These are phyloP conservation scores for Chaetomiaceae sp. DNA, from an alignment of 2,329 filamentous ascomycete species.

Conservation along the genomic window DNA sequence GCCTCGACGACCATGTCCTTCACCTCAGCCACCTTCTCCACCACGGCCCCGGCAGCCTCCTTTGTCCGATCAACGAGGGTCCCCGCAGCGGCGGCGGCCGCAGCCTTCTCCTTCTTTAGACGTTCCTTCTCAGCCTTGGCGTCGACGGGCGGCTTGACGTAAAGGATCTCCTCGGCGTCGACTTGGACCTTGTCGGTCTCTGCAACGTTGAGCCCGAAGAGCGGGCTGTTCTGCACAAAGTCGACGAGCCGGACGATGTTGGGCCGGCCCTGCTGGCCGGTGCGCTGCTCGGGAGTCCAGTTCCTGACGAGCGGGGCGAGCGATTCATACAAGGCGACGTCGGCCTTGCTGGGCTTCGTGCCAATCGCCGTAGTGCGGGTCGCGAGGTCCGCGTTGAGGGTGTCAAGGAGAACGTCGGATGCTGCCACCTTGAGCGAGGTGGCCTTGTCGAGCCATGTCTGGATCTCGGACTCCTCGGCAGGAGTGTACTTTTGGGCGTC, in stretches of 20 bases:
- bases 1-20: conserved; percentile 48
- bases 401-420: conserved; percentile 65
- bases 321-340: conserved; percentile 76
- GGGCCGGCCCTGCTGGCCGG: conserved; percentile 82
- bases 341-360: conserved; percentile 81
- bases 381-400: conserved; percentile 81
- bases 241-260: conserved; percentile 89
- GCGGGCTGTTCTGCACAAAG: conserved; percentile 85
- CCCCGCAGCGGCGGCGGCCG: conserved; percentile 55
- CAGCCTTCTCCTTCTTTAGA: conserved; percentile 92
- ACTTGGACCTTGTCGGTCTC: conserved; percentile 73
- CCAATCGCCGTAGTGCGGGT: conserved; percentile 86
- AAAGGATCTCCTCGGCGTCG: conserved; percentile 74
- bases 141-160: conserved; percentile 84
- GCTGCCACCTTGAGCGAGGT: conserved; percentile 62
- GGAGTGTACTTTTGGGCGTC: conserved; percentile 66
- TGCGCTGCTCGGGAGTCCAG: conserved; percentile 83
- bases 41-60: conserved; percentile 50
- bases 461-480: conserved; percentile 79
- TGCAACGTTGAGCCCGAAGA: conserved; percentile 66
- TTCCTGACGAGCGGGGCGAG: conserved; percentile 70
- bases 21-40: conserved; percentile 44
- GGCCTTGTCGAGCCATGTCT: conserved; percentile 80
- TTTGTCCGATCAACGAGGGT: conserved; percentile 58
- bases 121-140: conserved; percentile 94